Base-by-base conservation (phyloP, 305 asterid genomes). In the Caryopteris hybrid region DNA sequence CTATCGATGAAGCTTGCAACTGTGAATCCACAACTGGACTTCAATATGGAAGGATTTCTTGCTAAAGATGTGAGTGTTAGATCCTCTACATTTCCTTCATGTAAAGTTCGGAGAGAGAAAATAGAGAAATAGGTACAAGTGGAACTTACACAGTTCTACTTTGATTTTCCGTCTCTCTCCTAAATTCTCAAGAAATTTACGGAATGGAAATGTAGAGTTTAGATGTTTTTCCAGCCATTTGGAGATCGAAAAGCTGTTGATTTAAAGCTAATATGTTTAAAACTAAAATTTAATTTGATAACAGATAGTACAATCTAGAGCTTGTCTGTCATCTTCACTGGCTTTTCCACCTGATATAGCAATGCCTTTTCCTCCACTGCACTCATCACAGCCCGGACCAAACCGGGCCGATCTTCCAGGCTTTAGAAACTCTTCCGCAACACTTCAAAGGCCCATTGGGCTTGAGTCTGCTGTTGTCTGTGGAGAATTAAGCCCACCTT, bases 1-100 rank as follows among this genome's bases (percentile, higher is more conserved):
- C 76, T 90, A 52, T 90, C 97, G 0, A 90, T 90, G 97, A 90
- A 88, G 86, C 94, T 90, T 63, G 90, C 97, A 23, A 85, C 96
- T 0, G 91, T 90, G 46, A 83, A 86, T 77, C 97, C 95, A 10
- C 81, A 74, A 43, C 66, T 77, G 61, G 88, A 84, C 70, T 78
- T 84, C 72, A 78, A 77, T 70, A 70, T 84, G 6, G 93, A 88
- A 74, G 80, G 87, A 48, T 80, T 86, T 71, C 88, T 84, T 38
- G 64, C 85, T 50, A 86, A 90, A 83, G 88, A 90, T 77, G 97
- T 90, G 88, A 84, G 95, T 41, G 5, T 22, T 38, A 38, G 41
- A 36, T 36, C 41, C 41, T 6, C 41, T 36, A 1, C 41, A 36
- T 36, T 36, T 36, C 41, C 41, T 31, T 36, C 7, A 9, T 36